Base-by-base conservation (phyloP, 2,329 filamentous ascomycete genomes). In the Xylariales sp. region DNA sequence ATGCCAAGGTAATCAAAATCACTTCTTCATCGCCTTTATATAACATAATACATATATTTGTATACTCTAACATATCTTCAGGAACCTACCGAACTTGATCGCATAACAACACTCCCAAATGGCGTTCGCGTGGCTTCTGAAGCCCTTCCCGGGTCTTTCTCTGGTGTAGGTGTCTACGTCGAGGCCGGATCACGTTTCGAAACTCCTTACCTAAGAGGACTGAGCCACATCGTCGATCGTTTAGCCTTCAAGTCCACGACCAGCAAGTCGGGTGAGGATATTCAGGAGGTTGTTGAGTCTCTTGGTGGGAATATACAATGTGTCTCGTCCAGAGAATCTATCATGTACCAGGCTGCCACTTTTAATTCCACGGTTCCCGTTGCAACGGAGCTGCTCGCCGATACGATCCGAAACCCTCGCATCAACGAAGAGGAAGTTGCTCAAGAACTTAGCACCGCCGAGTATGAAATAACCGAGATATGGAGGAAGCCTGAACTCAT, bases 281-380 rank as follows among this genome's bases (percentile, higher is more conserved):
- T 98, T 90, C 84, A 97, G 23, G 93, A 97, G 80, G 86, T 90
- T 41, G 87, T 97, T 41, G 96, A 98, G 81, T 91, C 90, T 0
- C 84, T 99, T 3, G 96, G 96, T 43, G 96, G 96, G 39, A 97
- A 97, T 79, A 95, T 99, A 67, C 94, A 98, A 82, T 99, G 96
- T 82, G 94, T 95, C 10, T 97, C 94, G 1, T 97, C 94, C 1
- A 87, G 96, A 72, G 96, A 99, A 81, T 93, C 93, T 64, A 88
- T 99, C 82, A 99, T 99, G 96, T 99, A 99, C 84, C 96, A 99
- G 81, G 93, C 94, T 1, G 96, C 96, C 32, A 97, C 94, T 36
- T 99, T 99, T 87, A 99, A 99, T 83, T 91, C 91, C 32, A 91
- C 93, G 18, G 94, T 99, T 8, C 90, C 93, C 6, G 89, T 89